These are phyloP conservation scores for Phoma herbarum DNA, from an alignment of 2,329 filamentous ascomycete genomes.

Conservation along the genomic window DNA sequence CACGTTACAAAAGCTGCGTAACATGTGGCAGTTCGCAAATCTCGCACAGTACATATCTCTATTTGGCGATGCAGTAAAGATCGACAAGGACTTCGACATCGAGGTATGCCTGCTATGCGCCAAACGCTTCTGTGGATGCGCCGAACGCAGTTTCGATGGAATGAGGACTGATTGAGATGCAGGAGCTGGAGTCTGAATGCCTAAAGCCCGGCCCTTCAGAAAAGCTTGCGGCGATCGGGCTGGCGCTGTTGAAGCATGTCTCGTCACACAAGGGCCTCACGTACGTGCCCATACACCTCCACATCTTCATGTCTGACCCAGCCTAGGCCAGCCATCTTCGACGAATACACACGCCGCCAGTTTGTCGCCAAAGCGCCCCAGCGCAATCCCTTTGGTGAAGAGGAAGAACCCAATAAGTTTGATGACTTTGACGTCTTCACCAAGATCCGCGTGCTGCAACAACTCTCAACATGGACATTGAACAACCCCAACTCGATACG, in stretches of 20 bases:
- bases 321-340: slow-evolving; percentile 81
- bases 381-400: slow-evolving; percentile 84
- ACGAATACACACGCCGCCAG: slow-evolving; percentile 91
- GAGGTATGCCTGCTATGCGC: slow-evolving; percentile 68
- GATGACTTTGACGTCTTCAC: slow-evolving; percentile 81
- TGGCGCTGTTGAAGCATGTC: slow-evolving; percentile 88
- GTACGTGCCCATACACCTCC: slow-evolving; percentile 62
- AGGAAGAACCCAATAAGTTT: slow-evolving; percentile 77
- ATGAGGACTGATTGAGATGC: slow-evolving; percentile 41
- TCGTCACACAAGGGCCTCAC: slow-evolving; percentile 92
- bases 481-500: slow-evolving; percentile 86
- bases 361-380: slow-evolving; percentile 82
- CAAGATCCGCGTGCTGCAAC: slow-evolving; percentile 85
- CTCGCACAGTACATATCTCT: slow-evolving; percentile 92
- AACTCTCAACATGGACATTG: slow-evolving; percentile 89
- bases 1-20: slow-evolving; percentile 74
- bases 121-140: slow-evolving; percentile 26
- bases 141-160: slow-evolving; percentile 13
- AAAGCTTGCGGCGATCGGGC: slow-evolving; percentile 79
- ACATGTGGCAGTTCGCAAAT: slow-evolving; percentile 95
- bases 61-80: slow-evolving; percentile 89
- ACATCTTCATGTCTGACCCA: background rate
- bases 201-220: slow-evolving; percentile 77
- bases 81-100: slow-evolving; percentile 86
- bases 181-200: slow-evolving; percentile 92